Evolutionary conservation across 2,329 filamentous ascomycete genomes (phyloP).

Genomic region (Sporothrix variecibatus): DNA sequence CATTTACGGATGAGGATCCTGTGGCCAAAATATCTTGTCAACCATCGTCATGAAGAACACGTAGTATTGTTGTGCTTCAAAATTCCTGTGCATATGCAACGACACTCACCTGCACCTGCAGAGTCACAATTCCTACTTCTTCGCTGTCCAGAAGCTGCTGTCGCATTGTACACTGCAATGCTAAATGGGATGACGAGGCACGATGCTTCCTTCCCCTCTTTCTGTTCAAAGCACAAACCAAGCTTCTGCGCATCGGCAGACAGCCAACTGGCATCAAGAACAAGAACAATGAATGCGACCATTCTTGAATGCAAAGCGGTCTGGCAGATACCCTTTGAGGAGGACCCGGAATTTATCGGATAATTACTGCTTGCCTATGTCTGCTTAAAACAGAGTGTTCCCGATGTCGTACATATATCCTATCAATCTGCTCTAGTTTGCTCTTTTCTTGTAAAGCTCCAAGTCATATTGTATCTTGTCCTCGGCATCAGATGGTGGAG

Average conservation of each 20-base stretch:
- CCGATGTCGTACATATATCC: background rate
- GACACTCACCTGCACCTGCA: background rate
- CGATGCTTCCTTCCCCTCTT: background rate
- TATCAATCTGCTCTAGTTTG: background rate
- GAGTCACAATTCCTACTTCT: background rate
- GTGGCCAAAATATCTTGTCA: background rate
- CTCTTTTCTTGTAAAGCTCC: background rate
- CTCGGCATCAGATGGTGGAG: background rate
- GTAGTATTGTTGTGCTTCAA: background rate
- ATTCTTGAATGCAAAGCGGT: background rate
- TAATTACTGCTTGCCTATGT: background rate
- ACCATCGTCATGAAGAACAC: background rate
- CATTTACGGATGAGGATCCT: background rate
- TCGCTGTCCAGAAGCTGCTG: background rate
- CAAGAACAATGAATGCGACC: background rate
- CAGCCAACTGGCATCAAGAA: background rate
- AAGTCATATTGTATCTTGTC: background rate
- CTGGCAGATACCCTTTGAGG: background rate
- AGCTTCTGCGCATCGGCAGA: background rate
- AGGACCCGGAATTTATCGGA: background rate
- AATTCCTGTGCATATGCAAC: background rate
- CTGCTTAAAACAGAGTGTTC: background rate
- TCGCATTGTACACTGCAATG: background rate
- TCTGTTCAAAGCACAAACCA: background rate
- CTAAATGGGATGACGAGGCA: background rate